Evolutionary conservation across 257 asterid species (phyloP), one percentile per base, ranked within the genome.

Genomic region (Striga asiatica): DNA sequence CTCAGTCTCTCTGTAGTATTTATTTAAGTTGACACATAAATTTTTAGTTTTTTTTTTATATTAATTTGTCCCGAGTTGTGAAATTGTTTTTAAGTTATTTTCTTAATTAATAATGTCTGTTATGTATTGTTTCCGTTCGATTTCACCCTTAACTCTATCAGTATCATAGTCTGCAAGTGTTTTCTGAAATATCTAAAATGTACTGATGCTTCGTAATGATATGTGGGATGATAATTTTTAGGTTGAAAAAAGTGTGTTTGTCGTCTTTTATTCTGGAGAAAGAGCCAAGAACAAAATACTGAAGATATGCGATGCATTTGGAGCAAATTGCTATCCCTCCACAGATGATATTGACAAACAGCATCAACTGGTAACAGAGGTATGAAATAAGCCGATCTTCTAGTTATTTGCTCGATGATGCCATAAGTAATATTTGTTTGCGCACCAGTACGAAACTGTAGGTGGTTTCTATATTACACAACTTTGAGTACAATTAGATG

Each of bases 231-330:
- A 14, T 8, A 43, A 43, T n/a, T 43, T 43, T 43, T 77, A 82
- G 92, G 76, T 76, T 14, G 84, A 82, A 50, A 82, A 82, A 49
- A 76, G 76, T 53, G 82, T 76, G 35, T 78, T 82, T 69, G 71
- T 79, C 23, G 66, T 79, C 25, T 82, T 82, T 49, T 79, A 76
- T 69, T 79, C 84, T 54, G 92, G 87, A 53, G 87, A 79, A 66
- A 76, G 80, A 65, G 82, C 71, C 45, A 82, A 71, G 77, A 70
- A 45, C 59, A 82, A 79, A 61, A 68, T 82, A 59, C 29, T 79
- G 75, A 82, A 79, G 66, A 85, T 89, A 62, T 89, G 97, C 64
- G 97, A 89, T 51, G 94, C 97, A 17, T 89, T 82, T 71, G 92
- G 93, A 17, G 97, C 95, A 11, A 89, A 73, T 62, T 83, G 95